These are phyloP conservation scores for Physcia stellaris DNA, from an alignment of 495 filamentous ascomycete genomes.

Conservation along the genomic window DNA sequence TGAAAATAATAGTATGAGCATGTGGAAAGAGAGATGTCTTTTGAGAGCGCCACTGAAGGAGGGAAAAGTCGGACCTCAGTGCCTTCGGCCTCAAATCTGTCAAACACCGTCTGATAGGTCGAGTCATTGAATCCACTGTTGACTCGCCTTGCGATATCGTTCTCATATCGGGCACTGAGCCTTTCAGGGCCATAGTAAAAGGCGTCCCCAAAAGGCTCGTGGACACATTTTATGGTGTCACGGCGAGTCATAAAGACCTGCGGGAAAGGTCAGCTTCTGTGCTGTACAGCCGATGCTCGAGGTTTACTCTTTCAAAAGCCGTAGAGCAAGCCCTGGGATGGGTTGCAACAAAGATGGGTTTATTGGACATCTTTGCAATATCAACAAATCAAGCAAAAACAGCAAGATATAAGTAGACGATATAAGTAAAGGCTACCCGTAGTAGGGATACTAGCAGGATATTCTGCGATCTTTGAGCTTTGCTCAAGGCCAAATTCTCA, in stretches of 20 bases:
- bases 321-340: slow-evolving; percentile 91
- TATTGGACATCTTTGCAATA: slow-evolving; percentile 55
- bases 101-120: slow-evolving; percentile 65
- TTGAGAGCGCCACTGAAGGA: slow-evolving; percentile 8
- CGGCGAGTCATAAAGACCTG: slow-evolving; percentile 92
- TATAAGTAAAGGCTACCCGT: too few relatives aligned
- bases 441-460: too few relatives aligned
- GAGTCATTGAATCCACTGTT: slow-evolving; percentile 62
- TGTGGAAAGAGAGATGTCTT: too few relatives aligned
- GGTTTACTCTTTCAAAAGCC: slow-evolving; percentile 76
- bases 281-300: slow-evolving; percentile 6
- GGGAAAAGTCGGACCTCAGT: slow-evolving; percentile 46
- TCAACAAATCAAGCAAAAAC: too few relatives aligned
- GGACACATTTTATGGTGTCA: slow-evolving; percentile 65
- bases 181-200: slow-evolving; percentile 92
- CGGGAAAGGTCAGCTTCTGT: not conserved
- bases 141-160: slow-evolving; percentile 53
- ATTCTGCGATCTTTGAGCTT: too few relatives aligned
- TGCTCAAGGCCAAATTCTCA: too few relatives aligned
- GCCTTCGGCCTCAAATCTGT: slow-evolving; percentile 50
- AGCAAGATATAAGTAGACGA: too few relatives aligned
- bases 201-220: slow-evolving; percentile 93
- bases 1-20: too few relatives aligned
- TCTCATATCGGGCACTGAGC: slow-evolving; percentile 57
- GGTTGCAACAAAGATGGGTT: slow-evolving; percentile 82